A percentile compares a stretch with the other conserved stretches of the same genome.
Conservation (phyloP, 73 alveolate species). For the Tetrahymena borealis region DNA sequence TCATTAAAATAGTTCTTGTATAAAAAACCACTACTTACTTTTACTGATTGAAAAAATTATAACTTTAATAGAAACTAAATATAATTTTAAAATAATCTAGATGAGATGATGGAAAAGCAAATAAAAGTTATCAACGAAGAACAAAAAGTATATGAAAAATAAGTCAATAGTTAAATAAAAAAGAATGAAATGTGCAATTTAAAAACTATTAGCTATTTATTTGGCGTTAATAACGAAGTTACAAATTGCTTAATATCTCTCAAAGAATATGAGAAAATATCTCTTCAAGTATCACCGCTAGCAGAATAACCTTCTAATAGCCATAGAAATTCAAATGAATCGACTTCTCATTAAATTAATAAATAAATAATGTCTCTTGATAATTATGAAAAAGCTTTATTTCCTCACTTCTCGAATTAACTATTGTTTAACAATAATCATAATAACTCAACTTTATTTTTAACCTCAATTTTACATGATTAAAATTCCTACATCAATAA, state of each 20-base stretch:
- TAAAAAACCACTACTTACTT: too few species aligned
- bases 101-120: background rate
- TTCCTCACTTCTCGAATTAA: background rate
- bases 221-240: background rate
- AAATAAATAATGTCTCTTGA: background rate
- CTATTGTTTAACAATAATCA: background rate
- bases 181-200: background rate
- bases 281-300: too few species aligned
- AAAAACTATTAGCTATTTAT: background rate
- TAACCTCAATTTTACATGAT: background rate
- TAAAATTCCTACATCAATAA: background rate
- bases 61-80: too few species aligned
- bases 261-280: background rate
- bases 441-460: background rate
- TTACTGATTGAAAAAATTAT: too few species aligned
- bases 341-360: too few species aligned
- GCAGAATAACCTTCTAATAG: too few species aligned
- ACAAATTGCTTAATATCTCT: background rate
- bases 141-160: background rate
- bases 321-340: too few species aligned
- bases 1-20: too few species aligned
- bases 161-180: background rate
- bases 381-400: background rate
- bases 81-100: background rate
- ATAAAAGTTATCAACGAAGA: background rate